These are phyloP conservation scores for Urtica urens DNA, from an alignment of 306 rosid species.

Conservation along the genomic window DNA sequence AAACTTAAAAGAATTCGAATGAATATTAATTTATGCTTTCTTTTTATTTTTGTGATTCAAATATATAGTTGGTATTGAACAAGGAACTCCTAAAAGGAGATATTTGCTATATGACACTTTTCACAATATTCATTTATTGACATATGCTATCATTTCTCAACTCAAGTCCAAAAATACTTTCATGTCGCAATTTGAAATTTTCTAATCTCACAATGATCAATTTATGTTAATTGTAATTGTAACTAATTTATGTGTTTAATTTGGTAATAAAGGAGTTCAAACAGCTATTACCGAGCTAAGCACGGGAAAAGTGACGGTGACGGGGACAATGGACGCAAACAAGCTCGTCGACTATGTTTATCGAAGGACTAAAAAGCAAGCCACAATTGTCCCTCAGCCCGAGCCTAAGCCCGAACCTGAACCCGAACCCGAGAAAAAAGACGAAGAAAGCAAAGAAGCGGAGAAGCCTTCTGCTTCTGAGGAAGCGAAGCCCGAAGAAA, in stretches of 20 bases:
- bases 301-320: slow-evolving; percentile 65
- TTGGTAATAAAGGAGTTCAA: slow-evolving; percentile 61
- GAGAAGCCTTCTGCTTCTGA: slow-evolving; percentile 12
- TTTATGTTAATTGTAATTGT: not conserved
- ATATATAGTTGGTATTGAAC: not conserved
- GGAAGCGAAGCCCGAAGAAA: slow-evolving; percentile 25
- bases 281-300: slow-evolving; percentile 53
- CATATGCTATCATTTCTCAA: too few relatives aligned
- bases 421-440: slow-evolving; percentile 35
- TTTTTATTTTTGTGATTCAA: not conserved
- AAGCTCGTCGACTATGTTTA: slow-evolving; percentile 80
- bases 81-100: slow-evolving; percentile 18
- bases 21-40: not conserved
- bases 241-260: not conserved
- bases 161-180: too few relatives aligned
- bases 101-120: not conserved
- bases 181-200: not conserved
- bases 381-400: slow-evolving; percentile 65
- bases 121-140: not conserved
- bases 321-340: slow-evolving; percentile 75
- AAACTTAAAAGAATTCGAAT: not conserved
- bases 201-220: not conserved
- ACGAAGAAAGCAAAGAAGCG: slow-evolving; percentile 32
- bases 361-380: slow-evolving; percentile 77
- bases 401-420: slow-evolving; percentile 35